Evolutionary conservation across 2,329 filamentous ascomycete genomes (phyloP), one percentile per base, ranked within the genome.

Genomic region (Trichoderma harzianum): DNA sequence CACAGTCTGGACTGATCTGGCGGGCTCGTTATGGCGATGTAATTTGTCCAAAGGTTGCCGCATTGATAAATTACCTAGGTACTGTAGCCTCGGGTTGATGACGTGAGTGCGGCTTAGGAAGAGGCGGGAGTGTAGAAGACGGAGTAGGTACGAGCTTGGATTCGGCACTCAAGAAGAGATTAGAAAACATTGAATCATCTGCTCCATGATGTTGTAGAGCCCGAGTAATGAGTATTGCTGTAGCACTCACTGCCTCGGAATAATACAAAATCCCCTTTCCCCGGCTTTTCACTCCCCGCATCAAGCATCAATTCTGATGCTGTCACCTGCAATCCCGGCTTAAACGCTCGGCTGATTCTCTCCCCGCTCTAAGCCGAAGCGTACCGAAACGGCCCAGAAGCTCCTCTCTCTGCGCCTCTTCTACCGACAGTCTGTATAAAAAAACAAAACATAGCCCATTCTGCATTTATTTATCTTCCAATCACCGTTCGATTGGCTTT

Each of bases 321-420:
- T 51, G 43, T 51, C 43, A 21, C 43, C 64, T 39, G 26, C 30
- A 30, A 24, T 57, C 28, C 60, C 67, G 47, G 39, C 68, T 53
- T 47, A 53, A 70, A 64, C 68, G 57, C 51, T 64, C 58, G 67
- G 60, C 11, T 60, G 47, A 66, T 55, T 70, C 28, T 60, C 64
- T 34, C 77, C 78, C 78, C 79, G 75, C 77, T 76, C 76, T 78
- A 81, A 82, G 80, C 81, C 81, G 81, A 83, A 76, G 78, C 76
- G 77, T 77, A 76, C 81, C 81, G 81, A 80, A 74, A 72, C 68
- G 73, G 73, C 70, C 62, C 55, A 60, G 58, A 30, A 24, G 67
- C 68, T 72, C 71, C 36, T 30, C 63, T 68, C 34, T 55, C n/a
- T 39, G 39, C 18, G 34, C 57, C 28, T 53, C 21, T 60, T 55